These are phyloP conservation scores for Aspergillus sp. DNA, from an alignment of 2,329 filamentous ascomycete species.

Conservation along the genomic window DNA sequence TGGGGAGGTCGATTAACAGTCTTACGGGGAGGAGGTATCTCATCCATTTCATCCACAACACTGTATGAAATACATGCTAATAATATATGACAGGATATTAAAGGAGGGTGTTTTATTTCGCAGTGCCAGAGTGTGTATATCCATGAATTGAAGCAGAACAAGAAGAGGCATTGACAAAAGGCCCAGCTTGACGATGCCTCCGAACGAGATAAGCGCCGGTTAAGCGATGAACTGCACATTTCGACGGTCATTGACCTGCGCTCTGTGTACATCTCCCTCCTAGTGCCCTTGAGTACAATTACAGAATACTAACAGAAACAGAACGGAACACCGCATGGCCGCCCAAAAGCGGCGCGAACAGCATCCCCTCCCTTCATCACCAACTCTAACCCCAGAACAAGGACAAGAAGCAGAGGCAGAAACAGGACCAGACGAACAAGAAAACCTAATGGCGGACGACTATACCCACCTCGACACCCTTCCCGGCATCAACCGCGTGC, in stretches of 20 bases:
- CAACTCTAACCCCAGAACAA: slow-evolving; percentile 24
- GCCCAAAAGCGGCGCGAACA: slow-evolving; percentile 53
- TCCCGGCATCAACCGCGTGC: slow-evolving; percentile 54
- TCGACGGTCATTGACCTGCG: slow-evolving; percentile 72
- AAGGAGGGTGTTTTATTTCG: slow-evolving; percentile 61
- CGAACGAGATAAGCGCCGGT: slow-evolving; percentile 51
- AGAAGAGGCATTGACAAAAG: background rate
- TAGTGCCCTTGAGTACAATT: background rate
- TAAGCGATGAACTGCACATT: slow-evolving; percentile 57
- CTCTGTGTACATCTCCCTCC: slow-evolving; percentile 51
- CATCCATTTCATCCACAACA: too few species aligned
- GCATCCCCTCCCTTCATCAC: slow-evolving; percentile 30
- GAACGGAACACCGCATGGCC: slow-evolving; percentile 67
- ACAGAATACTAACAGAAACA: slow-evolving; percentile 22
- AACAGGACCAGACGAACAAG: too few species aligned
- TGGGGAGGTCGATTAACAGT: slow-evolving; percentile 60
- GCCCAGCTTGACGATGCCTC: slow-evolving; percentile 61
- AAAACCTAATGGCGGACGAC: slow-evolving; percentile 14
- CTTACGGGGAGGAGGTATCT: slow-evolving; percentile 50
- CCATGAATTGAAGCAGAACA: too few species aligned
- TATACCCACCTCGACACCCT: slow-evolving; percentile 55
- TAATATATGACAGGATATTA: slow-evolving; percentile 26
- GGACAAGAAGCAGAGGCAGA: too few species aligned
- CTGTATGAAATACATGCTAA: background rate
- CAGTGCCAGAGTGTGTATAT: slow-evolving; percentile 55